Base-by-base conservation (phyloP, 164 flowering plant genomes). In the Sextonia rubra region DNA sequence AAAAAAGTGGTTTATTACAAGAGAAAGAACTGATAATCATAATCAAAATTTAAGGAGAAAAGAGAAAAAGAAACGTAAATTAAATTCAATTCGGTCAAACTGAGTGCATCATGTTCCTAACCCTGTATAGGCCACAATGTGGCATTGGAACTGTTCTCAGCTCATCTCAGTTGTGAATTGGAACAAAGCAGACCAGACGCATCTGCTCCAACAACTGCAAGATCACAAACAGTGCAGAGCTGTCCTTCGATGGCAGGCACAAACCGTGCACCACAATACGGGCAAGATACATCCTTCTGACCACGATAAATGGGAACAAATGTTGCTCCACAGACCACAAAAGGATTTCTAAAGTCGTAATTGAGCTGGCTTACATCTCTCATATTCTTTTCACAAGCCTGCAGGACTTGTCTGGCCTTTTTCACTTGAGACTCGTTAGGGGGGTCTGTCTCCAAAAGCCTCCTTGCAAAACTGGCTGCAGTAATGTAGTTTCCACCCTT, bases 181-280 rank as follows among this genome's bases (percentile, higher is more conserved):
- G 92, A 91, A 76, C 92, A 91, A 18, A 88, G 85, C 78, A 91
- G 76, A 26, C 97, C 97, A 4, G 97, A 91, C 17, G 97, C 92
- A 82, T 91, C 91, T 11, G 87, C 82, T 47, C 94, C 94, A 49
- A 91, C 78, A 23, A 85, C 85, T 52, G 94, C 85, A 71, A 91
- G 88, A 72, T 91, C 91, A 77, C 97, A 91, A 60, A 88, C 90
- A 30, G 83, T 23, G 74, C 97, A 91, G 7, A 90, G 60, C 76
- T 85, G 83, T 29, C 97, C 97, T 63, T 86, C 89, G 75, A 83
- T 87, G 69, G 69, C 60, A 12, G 91, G 94, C 26, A 91, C 89
- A 74, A 87, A 91, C 62, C 89, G 84, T 20, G 92, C 77, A 61
- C 83, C 80, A 58, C 97, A 91, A 75, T 87, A 91, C 0, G 92